phyloP scores from a whole-genome alignment of 495 filamentous ascomycete genomes.

The Delitschia confertaspora region DNA sequence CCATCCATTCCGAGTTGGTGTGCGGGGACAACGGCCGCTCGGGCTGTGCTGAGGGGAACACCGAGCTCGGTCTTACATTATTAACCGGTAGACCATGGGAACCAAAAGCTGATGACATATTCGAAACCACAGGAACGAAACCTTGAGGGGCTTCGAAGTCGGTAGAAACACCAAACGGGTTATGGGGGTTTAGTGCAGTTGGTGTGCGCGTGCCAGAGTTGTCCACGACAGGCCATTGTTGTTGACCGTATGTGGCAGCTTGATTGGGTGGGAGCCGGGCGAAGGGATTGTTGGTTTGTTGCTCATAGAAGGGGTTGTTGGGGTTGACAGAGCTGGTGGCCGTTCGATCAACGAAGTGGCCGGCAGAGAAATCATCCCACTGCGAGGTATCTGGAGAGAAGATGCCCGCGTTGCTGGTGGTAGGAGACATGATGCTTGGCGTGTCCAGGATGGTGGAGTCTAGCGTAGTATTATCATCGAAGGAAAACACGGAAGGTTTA shows the following conservation, averaged over 20 bases:
- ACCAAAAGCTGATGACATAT: conserved; percentile 30
- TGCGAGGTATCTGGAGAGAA: conserved; percentile 27
- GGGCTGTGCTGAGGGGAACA: conserved; percentile 32
- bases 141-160: conserved; percentile 37
- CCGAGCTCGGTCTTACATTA: conserved; percentile 28
- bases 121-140: conserved; percentile 36
- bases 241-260: conserved; percentile 38
- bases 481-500: conserved; percentile 28
- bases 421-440: conserved; percentile 33
- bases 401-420: conserved; percentile 27
- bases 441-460: conserved; percentile 34
- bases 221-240: conserved; percentile 34
- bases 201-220: conserved; percentile 37
- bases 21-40: conserved; percentile 52
- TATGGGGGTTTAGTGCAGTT: conserved; percentile 30
- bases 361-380: conserved; percentile 32
- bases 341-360: conserved; percentile 28
- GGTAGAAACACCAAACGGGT: conserved; percentile 29
- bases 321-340: conserved; percentile 19
- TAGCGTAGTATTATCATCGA: conserved; percentile 30
- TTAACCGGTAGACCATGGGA: conserved; percentile 32
- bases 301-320: conserved; percentile 26
- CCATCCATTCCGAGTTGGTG: conserved; percentile 55
- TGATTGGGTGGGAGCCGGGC: conserved; percentile 39
- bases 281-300: conserved; percentile 44